Conservation (phyloP, 2,329 filamentous ascomycete species). For the Venturia oleaginea region DNA sequence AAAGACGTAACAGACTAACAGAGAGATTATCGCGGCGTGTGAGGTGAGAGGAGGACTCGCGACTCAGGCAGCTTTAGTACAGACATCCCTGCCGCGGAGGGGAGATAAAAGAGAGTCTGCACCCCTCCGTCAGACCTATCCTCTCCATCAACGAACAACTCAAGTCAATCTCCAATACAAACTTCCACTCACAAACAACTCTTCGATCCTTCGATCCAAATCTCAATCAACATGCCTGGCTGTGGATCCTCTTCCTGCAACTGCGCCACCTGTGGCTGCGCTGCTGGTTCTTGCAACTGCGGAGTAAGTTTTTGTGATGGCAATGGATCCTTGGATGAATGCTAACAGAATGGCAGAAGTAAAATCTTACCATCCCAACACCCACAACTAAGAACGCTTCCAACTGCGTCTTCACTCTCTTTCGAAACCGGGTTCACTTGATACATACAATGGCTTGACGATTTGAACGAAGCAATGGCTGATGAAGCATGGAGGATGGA, state of each 20-base stretch:
- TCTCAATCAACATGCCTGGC: constrained; percentile 24
- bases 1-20: background rate
- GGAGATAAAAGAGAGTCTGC: constrained; percentile 5
- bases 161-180: background rate
- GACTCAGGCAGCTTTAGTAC: background rate
- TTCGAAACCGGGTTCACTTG: background rate
- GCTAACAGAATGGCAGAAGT: constrained; percentile 5
- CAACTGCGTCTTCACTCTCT: background rate
- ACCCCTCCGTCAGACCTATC: background rate
- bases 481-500: background rate
- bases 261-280: constrained; percentile 27
- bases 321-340: background rate
- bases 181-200: constrained; percentile 4
- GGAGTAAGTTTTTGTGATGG: constrained; percentile 11
- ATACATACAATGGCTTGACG: background rate
- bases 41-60: background rate
- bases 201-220: constrained; percentile 2
- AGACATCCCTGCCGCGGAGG: background rate
- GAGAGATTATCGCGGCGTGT: constrained; percentile 1
- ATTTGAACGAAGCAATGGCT: background rate
- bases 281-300: constrained; percentile 26
- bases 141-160: background rate
- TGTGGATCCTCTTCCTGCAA: constrained; percentile 27
- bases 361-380: background rate
- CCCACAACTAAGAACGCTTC: background rate